Percentiles rank a stretch among this genome's conserved stretches.
Evolutionary conservation across 768 basidiomycete species (phyloP).

Genomic region (Podaxis sp.): DNA sequence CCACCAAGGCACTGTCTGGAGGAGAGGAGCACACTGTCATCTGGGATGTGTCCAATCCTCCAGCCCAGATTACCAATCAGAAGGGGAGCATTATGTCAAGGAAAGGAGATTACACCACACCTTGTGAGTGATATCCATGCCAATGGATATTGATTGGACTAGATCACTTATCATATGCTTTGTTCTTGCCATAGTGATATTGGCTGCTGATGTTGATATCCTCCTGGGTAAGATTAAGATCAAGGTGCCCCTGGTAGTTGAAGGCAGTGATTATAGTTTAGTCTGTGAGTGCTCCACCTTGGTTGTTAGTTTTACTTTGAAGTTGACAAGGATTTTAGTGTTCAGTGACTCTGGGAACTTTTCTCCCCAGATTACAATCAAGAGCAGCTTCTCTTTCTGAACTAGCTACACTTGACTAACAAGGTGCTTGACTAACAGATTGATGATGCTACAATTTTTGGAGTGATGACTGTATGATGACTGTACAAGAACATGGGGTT

Average conservation of each 20-base stretch:
- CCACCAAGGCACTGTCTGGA: constrained; percentile 31
- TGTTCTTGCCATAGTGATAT: constrained; percentile 17
- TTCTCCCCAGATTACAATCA: background rate
- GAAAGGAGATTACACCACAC: constrained; percentile 24
- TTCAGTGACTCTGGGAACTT: constrained; percentile 30
- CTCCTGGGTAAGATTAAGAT: constrained; percentile 27
- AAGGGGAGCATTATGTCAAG: constrained; percentile 39
- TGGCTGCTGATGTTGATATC: constrained; percentile 35
- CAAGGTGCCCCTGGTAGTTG: constrained; percentile 28
- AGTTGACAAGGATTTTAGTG: constrained; percentile 15
- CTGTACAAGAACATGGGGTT: background rate
- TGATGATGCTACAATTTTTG: background rate
- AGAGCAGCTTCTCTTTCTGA: background rate
- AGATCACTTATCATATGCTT: background rate
- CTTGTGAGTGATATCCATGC: constrained; percentile 18
- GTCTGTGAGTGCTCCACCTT: constrained; percentile 29
- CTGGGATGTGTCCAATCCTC: constrained; percentile 40
- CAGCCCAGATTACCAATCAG: constrained; percentile 44
- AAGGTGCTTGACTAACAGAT: background rate
- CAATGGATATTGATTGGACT: background rate
- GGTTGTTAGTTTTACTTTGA: background rate
- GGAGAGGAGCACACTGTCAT: constrained; percentile 31
- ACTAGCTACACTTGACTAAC: background rate
- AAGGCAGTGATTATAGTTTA: constrained; percentile 31
- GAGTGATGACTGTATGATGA: background rate